These are phyloP conservation scores for Candida cerambycidarum DNA, from an alignment of 805 yeast species.

Conservation along the genomic window DNA sequence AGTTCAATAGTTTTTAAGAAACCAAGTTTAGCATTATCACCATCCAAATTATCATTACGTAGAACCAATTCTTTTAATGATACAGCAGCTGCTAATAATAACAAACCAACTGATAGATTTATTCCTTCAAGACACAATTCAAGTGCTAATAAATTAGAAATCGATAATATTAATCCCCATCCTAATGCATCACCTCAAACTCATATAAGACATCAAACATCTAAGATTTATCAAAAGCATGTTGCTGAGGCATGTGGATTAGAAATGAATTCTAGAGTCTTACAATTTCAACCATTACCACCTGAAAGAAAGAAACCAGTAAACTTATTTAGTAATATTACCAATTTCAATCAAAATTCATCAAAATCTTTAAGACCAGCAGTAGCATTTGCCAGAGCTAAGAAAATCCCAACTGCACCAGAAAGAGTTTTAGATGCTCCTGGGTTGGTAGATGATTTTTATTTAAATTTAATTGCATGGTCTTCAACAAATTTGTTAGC, in stretches of 20 bases:
- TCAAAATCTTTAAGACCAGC: slow-evolving; percentile 40
- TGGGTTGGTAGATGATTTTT: slow-evolving; percentile 89
- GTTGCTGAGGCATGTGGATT: slow-evolving; percentile 96
- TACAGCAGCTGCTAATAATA: slow-evolving; percentile 26
- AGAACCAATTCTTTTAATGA: slow-evolving; percentile 35
- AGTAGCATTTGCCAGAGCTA: slow-evolving; percentile 63
- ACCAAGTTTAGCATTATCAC: slow-evolving; percentile 19
- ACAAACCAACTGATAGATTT: slow-evolving; percentile 37
- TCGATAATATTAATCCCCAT: slow-evolving; percentile 30
- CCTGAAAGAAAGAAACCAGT: slow-evolving; percentile 55
- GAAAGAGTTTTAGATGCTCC: slow-evolving; percentile 96
- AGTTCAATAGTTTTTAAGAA: slow-evolving; percentile 21
- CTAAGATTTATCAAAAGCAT: slow-evolving; percentile 65
- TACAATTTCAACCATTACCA: slow-evolving; percentile 84
- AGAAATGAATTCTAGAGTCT: slow-evolving; percentile 74
- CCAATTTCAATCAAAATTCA: slow-evolving; percentile 18
- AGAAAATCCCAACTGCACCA: slow-evolving; percentile 83
- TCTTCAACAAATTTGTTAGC: slow-evolving; percentile 79
- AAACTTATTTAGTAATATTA: slow-evolving; percentile 29
- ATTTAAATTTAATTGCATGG: slow-evolving; percentile 85
- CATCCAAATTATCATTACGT: slow-evolving; percentile 28
- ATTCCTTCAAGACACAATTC: slow-evolving; percentile 45
- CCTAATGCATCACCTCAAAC: slow-evolving; percentile 53
- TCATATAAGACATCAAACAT: slow-evolving; percentile 54
- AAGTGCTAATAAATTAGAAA: slow-evolving; percentile 36